Conservation (phyloP, 148 eudicot species). For the Spergularia bocconei region DNA sequence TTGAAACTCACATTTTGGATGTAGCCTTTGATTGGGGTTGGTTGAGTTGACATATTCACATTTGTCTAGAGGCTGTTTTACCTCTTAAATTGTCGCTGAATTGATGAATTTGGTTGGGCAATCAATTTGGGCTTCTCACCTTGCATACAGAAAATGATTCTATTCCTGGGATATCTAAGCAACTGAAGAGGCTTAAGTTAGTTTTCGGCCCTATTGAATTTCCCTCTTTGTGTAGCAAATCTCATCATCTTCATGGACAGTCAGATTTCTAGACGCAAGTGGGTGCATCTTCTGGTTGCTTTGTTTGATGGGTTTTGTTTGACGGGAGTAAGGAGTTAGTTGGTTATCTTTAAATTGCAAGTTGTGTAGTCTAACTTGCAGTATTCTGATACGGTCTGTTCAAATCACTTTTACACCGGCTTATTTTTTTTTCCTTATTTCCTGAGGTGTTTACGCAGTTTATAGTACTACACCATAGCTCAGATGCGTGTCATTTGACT, state of each 20-base stretch:
- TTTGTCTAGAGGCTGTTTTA: not conserved
- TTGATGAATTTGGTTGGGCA: not conserved
- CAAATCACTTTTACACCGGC: not conserved
- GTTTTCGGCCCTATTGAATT: not conserved
- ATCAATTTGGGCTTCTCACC: not conserved
- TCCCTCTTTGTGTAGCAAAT: not conserved
- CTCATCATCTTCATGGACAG: not conserved
- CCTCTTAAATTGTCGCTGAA: too few relatives aligned
- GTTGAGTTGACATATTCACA: not conserved
- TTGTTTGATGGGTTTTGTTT: not conserved
- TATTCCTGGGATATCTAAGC: not conserved
- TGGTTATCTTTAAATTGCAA: not conserved
- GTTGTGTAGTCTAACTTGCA: constrained; percentile 2
- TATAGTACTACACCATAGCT: not conserved
- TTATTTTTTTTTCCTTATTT: too few relatives aligned
- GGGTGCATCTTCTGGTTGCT: not conserved
- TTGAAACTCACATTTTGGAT: not conserved
- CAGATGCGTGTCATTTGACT: not conserved
- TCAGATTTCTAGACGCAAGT: too few relatives aligned
- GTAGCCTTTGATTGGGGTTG: not conserved
- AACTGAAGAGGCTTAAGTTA: not conserved
- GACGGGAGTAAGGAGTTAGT: constrained; percentile 1
- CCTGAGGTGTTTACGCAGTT: not conserved
- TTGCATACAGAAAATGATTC: not conserved
- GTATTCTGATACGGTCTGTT: not conserved